Evolutionary conservation across 768 basidiomycete species (phyloP).

Genomic region (Steccherinum ochraceum): DNA sequence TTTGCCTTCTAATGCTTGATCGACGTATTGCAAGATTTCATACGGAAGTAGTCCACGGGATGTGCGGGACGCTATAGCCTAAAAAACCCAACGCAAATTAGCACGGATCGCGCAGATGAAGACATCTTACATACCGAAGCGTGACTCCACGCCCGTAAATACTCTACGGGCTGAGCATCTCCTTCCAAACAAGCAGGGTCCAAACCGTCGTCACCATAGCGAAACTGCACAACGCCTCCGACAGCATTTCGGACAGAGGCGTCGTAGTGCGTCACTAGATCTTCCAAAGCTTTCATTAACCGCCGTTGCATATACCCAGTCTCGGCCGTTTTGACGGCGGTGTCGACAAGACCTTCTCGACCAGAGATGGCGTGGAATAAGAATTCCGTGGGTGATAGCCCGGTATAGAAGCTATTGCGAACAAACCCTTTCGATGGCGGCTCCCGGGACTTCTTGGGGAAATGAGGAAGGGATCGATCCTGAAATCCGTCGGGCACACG

Average conservation of each 20-base stretch:
- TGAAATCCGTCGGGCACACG: conserved; percentile 99
- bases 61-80: conserved; percentile 59
- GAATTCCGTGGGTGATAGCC: conserved; percentile 91
- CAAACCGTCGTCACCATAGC: conserved; percentile 93
- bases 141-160: conserved; percentile 82
- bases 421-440: conserved; percentile 99
- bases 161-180: conserved; percentile 90
- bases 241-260: conserved; percentile 90
- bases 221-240: conserved; percentile 95
- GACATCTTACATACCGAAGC: conserved; percentile 49
- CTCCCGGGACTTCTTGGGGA: conserved; percentile 93
- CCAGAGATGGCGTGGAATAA: conserved; percentile 99
- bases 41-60: conserved; percentile 75
- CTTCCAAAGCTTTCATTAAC: conserved; percentile 98
- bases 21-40: conserved; percentile 72
- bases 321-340: conserved; percentile 99
- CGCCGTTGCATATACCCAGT: conserved; percentile 99
- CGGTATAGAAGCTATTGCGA: conserved; percentile 92
- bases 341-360: conserved; percentile 97
- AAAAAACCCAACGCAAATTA: neutral
- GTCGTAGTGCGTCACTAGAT: conserved; percentile 95
- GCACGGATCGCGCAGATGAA: too few species aligned
- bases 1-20: conserved; percentile 49
- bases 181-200: conserved; percentile 97
- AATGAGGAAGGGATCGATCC: conserved; percentile 97